A percentile compares a stretch with the other conserved stretches of the same genome.
These are phyloP conservation scores for Venturia pyrina DNA, from an alignment of 2,329 filamentous ascomycete species.

Conservation along the genomic window DNA sequence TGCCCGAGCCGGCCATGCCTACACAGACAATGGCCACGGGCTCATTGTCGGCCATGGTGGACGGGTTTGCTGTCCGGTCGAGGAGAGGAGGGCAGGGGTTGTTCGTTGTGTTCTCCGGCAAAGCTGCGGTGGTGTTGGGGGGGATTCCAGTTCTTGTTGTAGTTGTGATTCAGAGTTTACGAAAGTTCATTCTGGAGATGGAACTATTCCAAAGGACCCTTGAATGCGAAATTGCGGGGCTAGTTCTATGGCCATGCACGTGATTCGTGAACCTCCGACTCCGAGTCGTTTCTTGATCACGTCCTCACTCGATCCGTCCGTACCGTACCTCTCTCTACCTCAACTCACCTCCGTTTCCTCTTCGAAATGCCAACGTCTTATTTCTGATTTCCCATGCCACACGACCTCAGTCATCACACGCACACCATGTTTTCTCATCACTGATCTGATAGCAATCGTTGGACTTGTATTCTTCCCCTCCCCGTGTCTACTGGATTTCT, in stretches of 20 bases:
- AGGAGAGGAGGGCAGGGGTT: not conserved
- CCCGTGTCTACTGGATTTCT: too few species aligned
- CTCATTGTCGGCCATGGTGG: conserved; percentile 8
- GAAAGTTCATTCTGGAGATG: not conserved
- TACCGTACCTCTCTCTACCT: too few species aligned
- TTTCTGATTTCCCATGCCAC: too few species aligned
- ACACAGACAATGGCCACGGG: conserved; percentile 84
- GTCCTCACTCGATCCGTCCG: too few species aligned
- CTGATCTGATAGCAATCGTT: too few species aligned
- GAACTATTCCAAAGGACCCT: not conserved
- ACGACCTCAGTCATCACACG: too few species aligned
- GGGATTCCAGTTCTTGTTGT: not conserved
- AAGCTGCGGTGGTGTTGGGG: too few species aligned
- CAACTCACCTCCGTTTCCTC: not conserved
- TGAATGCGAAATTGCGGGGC: not conserved
- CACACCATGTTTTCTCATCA: too few species aligned
- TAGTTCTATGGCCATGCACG: too few species aligned
- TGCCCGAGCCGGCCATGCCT: conserved; percentile 96
- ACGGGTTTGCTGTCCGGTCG: not conserved
- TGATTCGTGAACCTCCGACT: too few species aligned
- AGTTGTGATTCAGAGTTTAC: not conserved
- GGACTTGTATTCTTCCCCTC: too few species aligned
- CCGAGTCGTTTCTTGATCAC: too few species aligned
- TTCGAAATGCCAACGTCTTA: not conserved
- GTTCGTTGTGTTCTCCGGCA: not conserved